Conservation (phyloP, 2,329 filamentous ascomycete genomes). For the Diaporthe longicolla region DNA sequence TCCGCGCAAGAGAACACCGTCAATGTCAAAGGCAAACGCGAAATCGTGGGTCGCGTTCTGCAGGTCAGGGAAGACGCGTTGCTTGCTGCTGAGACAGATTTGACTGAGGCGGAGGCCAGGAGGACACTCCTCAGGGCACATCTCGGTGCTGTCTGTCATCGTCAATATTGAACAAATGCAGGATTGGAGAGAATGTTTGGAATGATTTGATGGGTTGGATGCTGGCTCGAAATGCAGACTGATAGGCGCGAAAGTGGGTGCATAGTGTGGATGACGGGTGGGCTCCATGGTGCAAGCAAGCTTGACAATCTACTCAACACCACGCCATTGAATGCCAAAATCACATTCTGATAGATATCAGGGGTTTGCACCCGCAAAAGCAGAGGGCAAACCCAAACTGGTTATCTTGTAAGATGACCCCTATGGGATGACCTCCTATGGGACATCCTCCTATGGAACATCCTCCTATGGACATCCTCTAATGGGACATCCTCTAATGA, state of each 20-base stretch:
- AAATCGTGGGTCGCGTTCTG: slow-evolving; percentile 28
- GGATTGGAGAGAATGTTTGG: neutral
- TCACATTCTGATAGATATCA: no score
- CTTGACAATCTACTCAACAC: neutral
- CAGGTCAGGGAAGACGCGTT: neutral
- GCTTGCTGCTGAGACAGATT: neutral
- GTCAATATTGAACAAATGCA: neutral
- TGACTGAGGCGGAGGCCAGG: neutral
- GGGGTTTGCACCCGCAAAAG: no score
- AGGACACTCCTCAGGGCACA: slow-evolving; percentile 12
- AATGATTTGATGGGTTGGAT: neutral
- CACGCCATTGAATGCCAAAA: neutral
- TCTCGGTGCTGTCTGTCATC: neutral
- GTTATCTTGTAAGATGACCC: no score
- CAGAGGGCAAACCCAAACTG: no score
- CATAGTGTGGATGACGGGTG: neutral
- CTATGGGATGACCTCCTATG: no score
- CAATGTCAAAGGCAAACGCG: slow-evolving; percentile 64
- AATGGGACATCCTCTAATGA: no score
- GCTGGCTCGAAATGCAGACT: neutral
- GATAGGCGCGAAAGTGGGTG: neutral
- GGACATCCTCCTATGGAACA: no score
- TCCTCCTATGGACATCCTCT: no score
- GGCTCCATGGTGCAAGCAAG: neutral
- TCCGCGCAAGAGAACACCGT: slow-evolving; percentile 79